Evolutionary conservation across 1,284 basidiomycete genomes (phyloP).

Genomic region (Ceratobasidium sp.): DNA sequence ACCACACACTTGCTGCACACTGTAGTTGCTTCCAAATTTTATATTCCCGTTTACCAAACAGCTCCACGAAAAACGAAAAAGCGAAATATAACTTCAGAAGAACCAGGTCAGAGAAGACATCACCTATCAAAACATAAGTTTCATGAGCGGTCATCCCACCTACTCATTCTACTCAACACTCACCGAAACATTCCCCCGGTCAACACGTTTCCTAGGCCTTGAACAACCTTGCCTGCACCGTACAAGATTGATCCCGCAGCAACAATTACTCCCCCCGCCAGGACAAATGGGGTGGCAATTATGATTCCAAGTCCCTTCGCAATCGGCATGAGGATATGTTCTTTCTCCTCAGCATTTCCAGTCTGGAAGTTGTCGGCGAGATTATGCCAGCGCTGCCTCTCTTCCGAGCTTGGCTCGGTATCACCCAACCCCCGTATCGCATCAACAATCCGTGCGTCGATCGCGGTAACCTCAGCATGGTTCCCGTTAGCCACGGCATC

Average conservation of each 20-base stretch:
- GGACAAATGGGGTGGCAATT: slow-evolving; percentile 13
- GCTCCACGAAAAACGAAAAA: neutral
- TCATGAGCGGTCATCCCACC: neutral
- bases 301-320: slow-evolving; percentile 25
- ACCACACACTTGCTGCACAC: neutral
- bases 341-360: slow-evolving; percentile 1
- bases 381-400: neutral
- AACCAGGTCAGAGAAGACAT: neutral
- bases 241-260: slow-evolving; percentile 23
- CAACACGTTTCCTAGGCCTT: neutral
- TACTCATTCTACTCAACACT: neutral
- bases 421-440: neutral
- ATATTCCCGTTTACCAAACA: neutral
- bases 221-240: slow-evolving; percentile 1
- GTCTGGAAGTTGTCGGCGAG: neutral
- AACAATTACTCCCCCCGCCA: slow-evolving; percentile 21
- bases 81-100: neutral
- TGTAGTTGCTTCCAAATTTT: neutral
- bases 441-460: neutral
- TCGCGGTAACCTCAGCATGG: neutral
- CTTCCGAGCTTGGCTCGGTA: neutral
- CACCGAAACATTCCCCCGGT: neutral
- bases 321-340: slow-evolving; percentile 15
- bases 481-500: neutral
- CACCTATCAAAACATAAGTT: neutral